These are phyloP conservation scores for Auricularia auricula-judae DNA, from an alignment of 768 basidiomycete species.

Conservation along the genomic window DNA sequence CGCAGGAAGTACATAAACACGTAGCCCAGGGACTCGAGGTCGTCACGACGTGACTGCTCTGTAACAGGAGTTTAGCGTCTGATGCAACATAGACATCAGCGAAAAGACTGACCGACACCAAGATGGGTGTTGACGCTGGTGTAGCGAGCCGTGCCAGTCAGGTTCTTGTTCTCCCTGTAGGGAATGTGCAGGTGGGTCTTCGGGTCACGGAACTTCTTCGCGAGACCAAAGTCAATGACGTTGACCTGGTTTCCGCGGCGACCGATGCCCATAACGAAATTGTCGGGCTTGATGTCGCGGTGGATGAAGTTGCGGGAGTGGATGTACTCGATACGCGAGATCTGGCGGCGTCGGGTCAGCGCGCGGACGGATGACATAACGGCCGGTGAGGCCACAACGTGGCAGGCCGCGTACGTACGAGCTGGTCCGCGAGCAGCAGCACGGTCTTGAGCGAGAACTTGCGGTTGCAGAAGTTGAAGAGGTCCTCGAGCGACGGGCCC, in stretches of 20 bases:
- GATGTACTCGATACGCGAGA: slow-evolving; percentile 93
- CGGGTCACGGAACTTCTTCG: slow-evolving; percentile 99
- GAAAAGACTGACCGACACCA: slow-evolving; percentile 45
- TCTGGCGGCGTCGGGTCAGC: slow-evolving; percentile 32
- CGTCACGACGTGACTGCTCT: slow-evolving; percentile 95
- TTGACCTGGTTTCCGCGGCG: slow-evolving; percentile 99
- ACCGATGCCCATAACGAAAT: slow-evolving; percentile 98
- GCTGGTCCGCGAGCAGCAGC: slow-evolving; percentile 85
- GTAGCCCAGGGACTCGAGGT: slow-evolving; percentile 96
- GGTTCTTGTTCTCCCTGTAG: slow-evolving; percentile 99
- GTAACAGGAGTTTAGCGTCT: not conserved
- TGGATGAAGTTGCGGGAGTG: slow-evolving; percentile 92
- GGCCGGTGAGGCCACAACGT: not conserved
- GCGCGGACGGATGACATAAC: slow-evolving; percentile 10
- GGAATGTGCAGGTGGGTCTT: slow-evolving; percentile 99
- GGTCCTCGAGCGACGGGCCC: slow-evolving; percentile 77
- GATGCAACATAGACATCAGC: not conserved
- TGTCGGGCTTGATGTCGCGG: slow-evolving; percentile 96
- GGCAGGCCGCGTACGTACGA: slow-evolving; percentile 41
- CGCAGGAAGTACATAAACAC: slow-evolving; percentile 99
- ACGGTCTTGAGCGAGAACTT: slow-evolving; percentile 94
- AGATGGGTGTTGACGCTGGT: slow-evolving; percentile 99
- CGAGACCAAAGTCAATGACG: slow-evolving; percentile 94
- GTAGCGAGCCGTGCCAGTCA: slow-evolving; percentile 97
- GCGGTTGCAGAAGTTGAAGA: slow-evolving; percentile 82